Evolutionary conservation across 2,329 filamentous ascomycete species (phyloP).

Genomic region (Xylaria sp.): DNA sequence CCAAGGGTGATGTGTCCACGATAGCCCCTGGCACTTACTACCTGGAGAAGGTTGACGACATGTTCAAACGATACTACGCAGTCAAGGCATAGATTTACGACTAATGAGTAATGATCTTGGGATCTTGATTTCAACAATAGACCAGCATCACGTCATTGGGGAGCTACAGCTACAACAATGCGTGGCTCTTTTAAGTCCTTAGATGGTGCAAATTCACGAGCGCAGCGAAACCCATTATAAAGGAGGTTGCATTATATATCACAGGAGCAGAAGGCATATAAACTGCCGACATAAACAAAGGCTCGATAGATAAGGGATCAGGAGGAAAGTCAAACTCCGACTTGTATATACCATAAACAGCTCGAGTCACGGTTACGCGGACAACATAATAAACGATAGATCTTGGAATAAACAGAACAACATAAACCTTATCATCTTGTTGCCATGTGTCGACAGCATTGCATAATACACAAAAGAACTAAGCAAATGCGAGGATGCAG

Average conservation of each 20-base stretch:
- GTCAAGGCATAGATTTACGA: conserved; percentile 71
- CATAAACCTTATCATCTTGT: too few relatives aligned
- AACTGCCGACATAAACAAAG: conserved; percentile 26
- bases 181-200: conserved; percentile 37
- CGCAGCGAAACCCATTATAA: conserved; percentile 35
- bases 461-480: not conserved
- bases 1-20: conserved; percentile 73
- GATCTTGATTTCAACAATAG: conserved; percentile 43
- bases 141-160: conserved; percentile 40
- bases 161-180: conserved; percentile 37
- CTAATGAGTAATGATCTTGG: conserved; percentile 36
- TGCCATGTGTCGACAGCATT: not conserved
- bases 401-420: conserved; percentile 11
- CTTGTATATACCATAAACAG: conserved; percentile 47
- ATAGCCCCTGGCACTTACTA: conserved; percentile 78
- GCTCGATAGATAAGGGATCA: conserved; percentile 40
- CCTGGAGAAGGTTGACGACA: conserved; percentile 81
- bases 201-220: conserved; percentile 40
- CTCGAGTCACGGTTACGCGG: conserved; percentile 37
- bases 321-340: conserved; percentile 35
- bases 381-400: conserved; percentile 44
- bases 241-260: conserved; percentile 39
- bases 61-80: conserved; percentile 84
- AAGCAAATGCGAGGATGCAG: not conserved
- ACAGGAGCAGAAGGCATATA: conserved; percentile 33